Base-by-base conservation (phyloP, 2,329 filamentous ascomycete species). In the Graphiopsis chlorocephala region DNA sequence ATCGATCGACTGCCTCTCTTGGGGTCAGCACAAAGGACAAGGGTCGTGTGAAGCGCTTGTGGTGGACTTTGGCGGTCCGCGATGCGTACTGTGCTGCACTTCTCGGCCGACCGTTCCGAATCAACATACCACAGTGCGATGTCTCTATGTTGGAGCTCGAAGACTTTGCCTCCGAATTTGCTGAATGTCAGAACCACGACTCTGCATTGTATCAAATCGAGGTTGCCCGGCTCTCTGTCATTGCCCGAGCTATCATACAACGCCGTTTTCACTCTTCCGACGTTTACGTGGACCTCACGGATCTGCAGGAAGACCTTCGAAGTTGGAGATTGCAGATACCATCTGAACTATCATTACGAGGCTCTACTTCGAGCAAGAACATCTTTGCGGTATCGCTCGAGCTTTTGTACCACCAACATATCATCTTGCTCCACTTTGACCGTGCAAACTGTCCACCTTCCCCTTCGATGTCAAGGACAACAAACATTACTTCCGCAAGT, bases 1-100 rank as follows among this genome's bases (percentile, higher is more conserved):
- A 71, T 57, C 62, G 69, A 15, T 69, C 67, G 8, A 55, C 61
- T 0, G 38, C 64, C 14, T 47, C 52, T 7, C 59, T 66, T 5
- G 64, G 68, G 33, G 65, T 68, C 62, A 42, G 65, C 23, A 33
- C 35, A 12, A 69, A 67, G 57, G 68, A 70, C 38, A 61, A 58
- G 28, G 63, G 67, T 31, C 50, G 70, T 26, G 58, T 71, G 45
- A 68, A 66, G 48, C 63, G 69, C 26, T 55, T 70, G 14, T 70
- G 69, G 69, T 70, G 69, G 69, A 68, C 61, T n/a, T 58, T 70
- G n/a, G 63, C 65, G 28, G 26, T 70, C 5, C 65, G 69, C 31
- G 69, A 70, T 53, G 66, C 69, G 14, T 65, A 63, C 31, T 69
- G 63, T 33, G 56, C 68, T 35, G 61, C 69, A 2, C 57, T 70